Evolutionary conservation across 192 early-diverging fungal species (phyloP).

Genomic region (Allomyces javanicus): DNA sequence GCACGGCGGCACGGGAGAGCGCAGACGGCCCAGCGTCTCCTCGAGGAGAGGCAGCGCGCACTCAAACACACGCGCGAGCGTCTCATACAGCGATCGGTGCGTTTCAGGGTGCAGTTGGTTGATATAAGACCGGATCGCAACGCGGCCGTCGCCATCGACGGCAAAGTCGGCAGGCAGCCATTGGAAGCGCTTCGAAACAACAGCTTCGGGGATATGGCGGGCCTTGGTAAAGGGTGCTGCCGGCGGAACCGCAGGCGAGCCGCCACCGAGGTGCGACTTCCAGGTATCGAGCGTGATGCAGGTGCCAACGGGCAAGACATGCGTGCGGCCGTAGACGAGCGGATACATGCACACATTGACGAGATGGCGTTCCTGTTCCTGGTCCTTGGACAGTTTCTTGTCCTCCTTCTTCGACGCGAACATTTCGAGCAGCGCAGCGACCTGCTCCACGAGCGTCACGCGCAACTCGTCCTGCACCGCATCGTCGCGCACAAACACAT

Average conservation of each 20-base stretch:
- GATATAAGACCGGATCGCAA: too few relatives aligned
- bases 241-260: too few relatives aligned
- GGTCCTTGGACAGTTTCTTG: constrained; percentile 20
- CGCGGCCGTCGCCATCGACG: background rate
- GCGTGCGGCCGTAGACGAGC: constrained; percentile 5
- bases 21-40: too few relatives aligned
- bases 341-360: constrained; percentile 28
- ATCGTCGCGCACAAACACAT: constrained; percentile 15
- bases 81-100: too few relatives aligned
- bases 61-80: too few relatives aligned
- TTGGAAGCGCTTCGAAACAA: background rate
- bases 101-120: too few relatives aligned
- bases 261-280: too few relatives aligned
- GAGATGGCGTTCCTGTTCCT: constrained; percentile 23
- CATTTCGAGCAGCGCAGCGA: constrained; percentile 15
- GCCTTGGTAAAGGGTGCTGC: too few relatives aligned
- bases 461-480: constrained; percentile 9
- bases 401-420: constrained; percentile 12
- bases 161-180: background rate
- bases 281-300: too few relatives aligned
- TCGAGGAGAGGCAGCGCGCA: too few relatives aligned
- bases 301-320: too few relatives aligned
- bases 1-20: too few relatives aligned
- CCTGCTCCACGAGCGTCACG: constrained; percentile 4
- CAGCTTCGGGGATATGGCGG: background rate